Evolutionary conservation across 805 yeast genomes (phyloP).

Genomic region (Scheffersomyces amazonensis): DNA sequence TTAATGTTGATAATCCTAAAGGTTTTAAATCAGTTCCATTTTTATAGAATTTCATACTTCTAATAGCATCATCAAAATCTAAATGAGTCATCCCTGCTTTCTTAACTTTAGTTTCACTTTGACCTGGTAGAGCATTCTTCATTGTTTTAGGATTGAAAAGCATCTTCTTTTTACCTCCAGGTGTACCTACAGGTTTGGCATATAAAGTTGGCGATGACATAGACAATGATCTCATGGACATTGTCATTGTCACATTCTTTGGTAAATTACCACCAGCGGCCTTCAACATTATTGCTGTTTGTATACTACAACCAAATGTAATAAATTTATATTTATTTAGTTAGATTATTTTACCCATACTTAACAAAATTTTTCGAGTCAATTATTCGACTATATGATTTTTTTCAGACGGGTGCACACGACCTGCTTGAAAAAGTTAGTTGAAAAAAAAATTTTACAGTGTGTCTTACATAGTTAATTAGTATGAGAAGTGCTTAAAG

Average conservation of each 20-base stretch:
- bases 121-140: neutral
- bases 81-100: conserved; percentile 41
- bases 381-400: too few relatives aligned
- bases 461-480: too few relatives aligned
- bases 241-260: neutral
- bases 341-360: too few relatives aligned
- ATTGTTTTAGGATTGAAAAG: neutral
- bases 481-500: too few relatives aligned
- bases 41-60: conserved; percentile 30
- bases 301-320: too few relatives aligned
- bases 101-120: conserved; percentile 7
- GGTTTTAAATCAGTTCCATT: conserved; percentile 17
- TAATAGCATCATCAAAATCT: conserved; percentile 35
- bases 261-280: neutral
- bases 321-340: too few relatives aligned
- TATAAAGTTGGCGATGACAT: conserved; percentile 11
- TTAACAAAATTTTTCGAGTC: too few relatives aligned
- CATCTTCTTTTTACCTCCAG: conserved; percentile 10
- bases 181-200: conserved; percentile 11
- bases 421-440: too few relatives aligned
- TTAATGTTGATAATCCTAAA: conserved; percentile 12
- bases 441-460: too few relatives aligned
- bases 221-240: conserved; percentile 7
- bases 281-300: too few relatives aligned
- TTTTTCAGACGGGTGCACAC: too few relatives aligned